phyloP scores from a whole-genome alignment of 176 grass and related monocot genomes.

The Miscanthus lutarioriparius region DNA sequence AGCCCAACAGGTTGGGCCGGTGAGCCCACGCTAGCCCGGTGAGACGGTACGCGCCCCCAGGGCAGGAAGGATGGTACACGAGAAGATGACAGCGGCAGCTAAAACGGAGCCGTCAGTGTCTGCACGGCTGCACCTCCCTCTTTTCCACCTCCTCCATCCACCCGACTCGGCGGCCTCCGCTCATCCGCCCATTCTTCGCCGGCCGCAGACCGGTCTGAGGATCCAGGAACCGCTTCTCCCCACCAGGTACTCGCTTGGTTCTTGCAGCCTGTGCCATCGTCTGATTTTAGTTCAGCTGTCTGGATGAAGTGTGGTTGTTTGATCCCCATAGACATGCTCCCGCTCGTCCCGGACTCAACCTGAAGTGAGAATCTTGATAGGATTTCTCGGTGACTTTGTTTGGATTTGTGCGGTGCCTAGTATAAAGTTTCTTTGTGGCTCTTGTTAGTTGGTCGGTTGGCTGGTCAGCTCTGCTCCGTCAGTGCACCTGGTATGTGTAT shows the following conservation, averaged over 20 bases:
- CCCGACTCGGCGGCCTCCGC: conserved; percentile 9
- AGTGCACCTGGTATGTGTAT: neutral
- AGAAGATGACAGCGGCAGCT: neutral
- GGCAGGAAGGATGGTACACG: neutral
- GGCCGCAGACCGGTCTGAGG: neutral
- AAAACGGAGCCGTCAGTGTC: conserved; percentile 39
- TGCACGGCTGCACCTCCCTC: conserved; percentile 32
- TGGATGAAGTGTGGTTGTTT: neutral
- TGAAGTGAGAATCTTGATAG: neutral
- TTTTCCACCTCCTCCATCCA: conserved; percentile 16
- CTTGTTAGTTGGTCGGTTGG: neutral
- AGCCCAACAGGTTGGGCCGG: neutral
- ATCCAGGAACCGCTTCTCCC: neutral
- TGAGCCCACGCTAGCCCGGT: neutral
- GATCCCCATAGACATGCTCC: neutral
- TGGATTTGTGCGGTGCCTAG: neutral
- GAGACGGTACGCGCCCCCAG: conserved; percentile 4
- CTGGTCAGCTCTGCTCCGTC: neutral
- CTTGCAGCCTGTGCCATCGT: neutral
- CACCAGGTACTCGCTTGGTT: conserved; percentile 16
- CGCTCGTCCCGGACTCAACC: neutral
- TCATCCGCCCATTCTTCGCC: conserved; percentile 23
- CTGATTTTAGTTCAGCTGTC: neutral
- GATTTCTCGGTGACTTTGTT: too few relatives aligned
- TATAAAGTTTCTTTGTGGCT: neutral